These are phyloP conservation scores for Cladosporium sp. DNA, from an alignment of 2,329 filamentous ascomycete genomes.

Conservation along the genomic window DNA sequence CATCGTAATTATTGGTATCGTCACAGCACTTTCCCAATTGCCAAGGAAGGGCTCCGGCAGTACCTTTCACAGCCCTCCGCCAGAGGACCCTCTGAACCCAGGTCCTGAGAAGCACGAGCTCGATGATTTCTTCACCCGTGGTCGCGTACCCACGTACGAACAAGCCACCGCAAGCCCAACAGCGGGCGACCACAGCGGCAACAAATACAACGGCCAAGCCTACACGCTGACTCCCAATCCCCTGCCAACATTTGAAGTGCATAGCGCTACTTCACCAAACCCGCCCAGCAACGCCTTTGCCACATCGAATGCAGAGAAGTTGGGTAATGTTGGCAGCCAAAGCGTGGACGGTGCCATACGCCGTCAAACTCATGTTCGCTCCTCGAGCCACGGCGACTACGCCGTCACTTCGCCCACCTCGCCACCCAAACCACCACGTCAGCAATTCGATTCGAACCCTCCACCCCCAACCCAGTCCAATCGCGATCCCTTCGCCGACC, in stretches of 20 bases:
- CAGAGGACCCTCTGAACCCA: conserved; percentile 10
- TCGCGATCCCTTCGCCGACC: conserved; percentile 38
- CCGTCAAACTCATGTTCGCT: conserved; percentile 40
- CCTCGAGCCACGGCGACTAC: conserved; percentile 43
- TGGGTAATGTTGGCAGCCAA: conserved; percentile 40
- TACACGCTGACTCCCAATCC: conserved; percentile 44
- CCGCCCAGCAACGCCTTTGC: conserved; percentile 25
- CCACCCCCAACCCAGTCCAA: conserved; percentile 13
- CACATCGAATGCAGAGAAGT: conserved; percentile 34
- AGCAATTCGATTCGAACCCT: conserved; percentile 26
- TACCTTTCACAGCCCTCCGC: conserved; percentile 17
- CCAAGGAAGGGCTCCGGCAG: conserved; percentile 42
- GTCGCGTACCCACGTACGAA: conserved; percentile 36
- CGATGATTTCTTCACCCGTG: conserved; percentile 17
- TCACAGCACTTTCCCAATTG: conserved; percentile 62
- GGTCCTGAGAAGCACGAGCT: conserved; percentile 19
- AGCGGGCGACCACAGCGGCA: conserved; percentile 39
- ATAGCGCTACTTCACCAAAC: conserved; percentile 27
- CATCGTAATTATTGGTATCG: conserved; percentile 69
- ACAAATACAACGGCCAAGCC: conserved; percentile 40
- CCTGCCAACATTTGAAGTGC: conserved; percentile 38
- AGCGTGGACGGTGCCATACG: conserved; percentile 39
- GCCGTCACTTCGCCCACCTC: conserved; percentile 40
- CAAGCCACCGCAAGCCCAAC: conserved; percentile 27
- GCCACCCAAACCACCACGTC: conserved; percentile 27